These are phyloP conservation scores for Pichia sp. DNA, from an alignment of 1,139 yeast genomes.

Conservation along the genomic window DNA sequence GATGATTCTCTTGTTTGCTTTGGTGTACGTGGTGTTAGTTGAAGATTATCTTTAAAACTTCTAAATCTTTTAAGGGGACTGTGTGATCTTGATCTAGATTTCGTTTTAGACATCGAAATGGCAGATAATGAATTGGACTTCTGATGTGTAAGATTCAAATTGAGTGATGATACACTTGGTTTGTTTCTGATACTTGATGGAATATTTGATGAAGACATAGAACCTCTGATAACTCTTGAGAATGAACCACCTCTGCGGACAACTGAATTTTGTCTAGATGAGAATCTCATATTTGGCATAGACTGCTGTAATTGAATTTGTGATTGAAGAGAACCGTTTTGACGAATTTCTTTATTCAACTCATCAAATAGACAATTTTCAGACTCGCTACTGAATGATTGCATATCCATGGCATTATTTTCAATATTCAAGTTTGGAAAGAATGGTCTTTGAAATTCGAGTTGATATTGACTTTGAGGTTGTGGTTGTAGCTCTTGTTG, in stretches of 20 bases:
- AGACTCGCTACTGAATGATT: not conserved
- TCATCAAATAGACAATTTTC: constrained; percentile 12
- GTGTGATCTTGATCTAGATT: constrained; percentile 12
- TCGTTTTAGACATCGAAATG: constrained; percentile 1
- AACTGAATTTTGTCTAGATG: not conserved
- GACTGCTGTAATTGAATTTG: constrained; percentile 15
- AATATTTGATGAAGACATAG: constrained; percentile 13
- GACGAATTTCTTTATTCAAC: constrained; percentile 14
- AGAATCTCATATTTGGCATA: constrained; percentile 12
- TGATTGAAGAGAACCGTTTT: constrained; percentile 9
- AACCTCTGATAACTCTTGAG: constrained; percentile 4
- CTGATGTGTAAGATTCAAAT: constrained; percentile 5
- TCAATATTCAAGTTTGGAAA: not conserved
- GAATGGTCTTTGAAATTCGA: not conserved
- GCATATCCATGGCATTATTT: not conserved
- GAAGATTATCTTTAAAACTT: constrained; percentile 13
- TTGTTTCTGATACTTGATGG: constrained; percentile 1
- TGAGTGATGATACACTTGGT: not conserved
- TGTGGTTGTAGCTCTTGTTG: too few species aligned
- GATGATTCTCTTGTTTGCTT: constrained; percentile 1
- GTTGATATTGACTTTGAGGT: not conserved
- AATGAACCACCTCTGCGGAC: constrained; percentile 5
- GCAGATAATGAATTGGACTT: constrained; percentile 11
- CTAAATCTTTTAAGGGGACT: constrained; percentile 23
- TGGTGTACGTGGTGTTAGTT: constrained; percentile 5